Conservation (phyloP, 2,329 filamentous ascomycete genomes). For the Paraconiothyrium sp. region DNA sequence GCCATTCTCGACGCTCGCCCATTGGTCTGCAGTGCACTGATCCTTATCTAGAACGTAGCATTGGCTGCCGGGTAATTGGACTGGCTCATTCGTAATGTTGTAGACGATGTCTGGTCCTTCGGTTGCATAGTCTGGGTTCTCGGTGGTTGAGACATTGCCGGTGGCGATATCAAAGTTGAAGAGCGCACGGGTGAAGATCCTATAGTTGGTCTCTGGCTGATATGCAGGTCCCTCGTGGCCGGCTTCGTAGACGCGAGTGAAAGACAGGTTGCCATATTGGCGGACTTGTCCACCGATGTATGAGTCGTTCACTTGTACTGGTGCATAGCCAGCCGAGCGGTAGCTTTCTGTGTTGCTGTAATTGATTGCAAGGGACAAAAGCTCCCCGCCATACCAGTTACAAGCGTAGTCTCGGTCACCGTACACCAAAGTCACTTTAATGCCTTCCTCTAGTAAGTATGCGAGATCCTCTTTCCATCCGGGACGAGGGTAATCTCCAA, state of each 20-base stretch:
- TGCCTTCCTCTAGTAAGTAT: slow-evolving; percentile 62
- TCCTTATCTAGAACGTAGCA: slow-evolving; percentile 45
- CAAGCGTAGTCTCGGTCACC: slow-evolving; percentile 57
- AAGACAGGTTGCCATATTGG: slow-evolving; percentile 75
- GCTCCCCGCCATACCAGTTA: slow-evolving; percentile 78
- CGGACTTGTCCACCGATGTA: slow-evolving; percentile 78
- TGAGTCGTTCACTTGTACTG: slow-evolving; percentile 72
- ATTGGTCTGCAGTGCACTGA: slow-evolving; percentile 44
- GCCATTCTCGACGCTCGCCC: slow-evolving; percentile 43
- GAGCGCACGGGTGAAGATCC: slow-evolving; percentile 63
- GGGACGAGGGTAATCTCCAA: slow-evolving; percentile 60
- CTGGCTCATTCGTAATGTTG: slow-evolving; percentile 57
- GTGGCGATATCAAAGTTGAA: slow-evolving; percentile 64
- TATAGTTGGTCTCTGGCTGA: slow-evolving; percentile 60
- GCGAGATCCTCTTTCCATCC: slow-evolving; percentile 60
- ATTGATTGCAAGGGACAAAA: slow-evolving; percentile 68
- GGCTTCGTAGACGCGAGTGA: slow-evolving; percentile 62
- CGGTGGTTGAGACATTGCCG: slow-evolving; percentile 55
- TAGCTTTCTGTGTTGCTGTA: slow-evolving; percentile 66
- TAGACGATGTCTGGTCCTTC: slow-evolving; percentile 51
- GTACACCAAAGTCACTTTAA: slow-evolving; percentile 45
- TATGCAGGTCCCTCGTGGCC: slow-evolving; percentile 62
- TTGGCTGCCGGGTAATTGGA: slow-evolving; percentile 49
- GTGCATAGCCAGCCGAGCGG: slow-evolving; percentile 73
- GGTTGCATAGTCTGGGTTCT: slow-evolving; percentile 51